phyloP scores from a whole-genome alignment of 1,139 yeast species.

The Kluyveromyces sp. region DNA sequence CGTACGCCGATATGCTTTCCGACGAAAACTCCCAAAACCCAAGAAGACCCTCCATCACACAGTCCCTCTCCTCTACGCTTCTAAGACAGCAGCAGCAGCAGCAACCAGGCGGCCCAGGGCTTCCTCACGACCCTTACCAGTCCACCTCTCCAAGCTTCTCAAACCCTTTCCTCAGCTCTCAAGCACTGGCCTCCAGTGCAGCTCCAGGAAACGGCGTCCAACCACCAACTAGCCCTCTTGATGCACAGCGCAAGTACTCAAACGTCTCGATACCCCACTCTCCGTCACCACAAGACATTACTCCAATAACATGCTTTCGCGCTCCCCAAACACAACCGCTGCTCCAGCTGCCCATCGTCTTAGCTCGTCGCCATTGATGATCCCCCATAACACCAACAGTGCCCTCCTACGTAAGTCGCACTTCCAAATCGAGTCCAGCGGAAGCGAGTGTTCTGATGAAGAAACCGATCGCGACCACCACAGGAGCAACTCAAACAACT shows the following conservation, averaged over 20 bases:
- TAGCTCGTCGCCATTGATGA: constrained; percentile 2
- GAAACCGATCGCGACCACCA: constrained; percentile 7
- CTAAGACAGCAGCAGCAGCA: constrained; percentile 5
- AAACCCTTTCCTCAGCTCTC: constrained; percentile 13
- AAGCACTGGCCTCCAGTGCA: not conserved
- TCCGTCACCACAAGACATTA: constrained; percentile 10
- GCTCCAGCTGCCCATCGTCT: constrained; percentile 3
- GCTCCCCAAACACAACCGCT: constrained; percentile 12
- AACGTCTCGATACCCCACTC: constrained; percentile 8
- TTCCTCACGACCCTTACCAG: not conserved
- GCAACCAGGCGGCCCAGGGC: not conserved
- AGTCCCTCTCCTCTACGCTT: constrained; percentile 27
- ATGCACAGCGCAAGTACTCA: constrained; percentile 5
- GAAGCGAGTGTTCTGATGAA: constrained; percentile 18
- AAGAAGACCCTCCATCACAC: constrained; percentile 49
- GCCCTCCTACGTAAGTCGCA: constrained; percentile 6
- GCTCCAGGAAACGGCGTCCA: not conserved
- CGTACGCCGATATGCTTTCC: constrained; percentile 71
- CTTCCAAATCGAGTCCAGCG: constrained; percentile 20
- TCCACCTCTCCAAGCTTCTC: constrained; percentile 13
- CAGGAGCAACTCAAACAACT: not conserved
- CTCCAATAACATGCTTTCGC: constrained; percentile 12
- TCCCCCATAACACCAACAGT: constrained; percentile 1
- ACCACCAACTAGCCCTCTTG: not conserved
- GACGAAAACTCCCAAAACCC: constrained; percentile 46